phyloP scores from a whole-genome alignment of 768 basidiomycete genomes.

The Coprinopsis sp. region DNA sequence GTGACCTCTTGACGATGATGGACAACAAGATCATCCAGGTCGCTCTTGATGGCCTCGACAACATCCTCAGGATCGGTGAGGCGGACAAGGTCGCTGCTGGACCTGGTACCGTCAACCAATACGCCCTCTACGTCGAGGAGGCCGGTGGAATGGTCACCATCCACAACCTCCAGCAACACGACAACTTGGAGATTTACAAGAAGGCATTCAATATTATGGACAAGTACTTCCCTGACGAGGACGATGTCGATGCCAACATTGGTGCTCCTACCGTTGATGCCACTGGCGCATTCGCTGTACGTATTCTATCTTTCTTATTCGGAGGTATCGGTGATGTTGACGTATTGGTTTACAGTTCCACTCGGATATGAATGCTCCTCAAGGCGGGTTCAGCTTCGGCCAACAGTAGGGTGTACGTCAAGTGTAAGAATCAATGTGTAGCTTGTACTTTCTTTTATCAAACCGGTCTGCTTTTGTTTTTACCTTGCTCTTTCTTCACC shows the following conservation, averaged over 20 bases:
- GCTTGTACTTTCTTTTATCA: too few relatives aligned
- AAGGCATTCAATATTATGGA: constrained; percentile 99
- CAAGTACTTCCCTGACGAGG: constrained; percentile 98
- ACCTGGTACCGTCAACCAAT: constrained; percentile 83
- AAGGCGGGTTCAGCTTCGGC: constrained; percentile 95
- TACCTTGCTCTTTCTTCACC: background rate
- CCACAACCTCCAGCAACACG: constrained; percentile 98
- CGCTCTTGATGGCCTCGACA: constrained; percentile 95
- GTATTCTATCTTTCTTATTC: constrained; percentile 22
- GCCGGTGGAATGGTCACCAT: constrained; percentile 99
- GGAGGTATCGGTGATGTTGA: constrained; percentile 9
- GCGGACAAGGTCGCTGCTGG: constrained; percentile 82
- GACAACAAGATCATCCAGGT: constrained; percentile 99
- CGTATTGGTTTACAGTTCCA: constrained; percentile 59
- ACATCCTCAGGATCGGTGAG: constrained; percentile 97
- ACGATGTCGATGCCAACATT: constrained; percentile 83
- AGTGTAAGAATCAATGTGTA: background rate
- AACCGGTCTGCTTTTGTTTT: too few relatives aligned
- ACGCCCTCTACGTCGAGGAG: constrained; percentile 93
- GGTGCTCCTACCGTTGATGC: constrained; percentile 72
- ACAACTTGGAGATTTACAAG: constrained; percentile 99
- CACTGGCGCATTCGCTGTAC: constrained; percentile 68
- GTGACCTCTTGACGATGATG: constrained; percentile 95
- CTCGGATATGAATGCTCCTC: constrained; percentile 79
- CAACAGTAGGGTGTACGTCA: constrained; percentile 37